Base-by-base conservation (phyloP, 2,329 filamentous ascomycete species). In the Fusarium aywerte region DNA sequence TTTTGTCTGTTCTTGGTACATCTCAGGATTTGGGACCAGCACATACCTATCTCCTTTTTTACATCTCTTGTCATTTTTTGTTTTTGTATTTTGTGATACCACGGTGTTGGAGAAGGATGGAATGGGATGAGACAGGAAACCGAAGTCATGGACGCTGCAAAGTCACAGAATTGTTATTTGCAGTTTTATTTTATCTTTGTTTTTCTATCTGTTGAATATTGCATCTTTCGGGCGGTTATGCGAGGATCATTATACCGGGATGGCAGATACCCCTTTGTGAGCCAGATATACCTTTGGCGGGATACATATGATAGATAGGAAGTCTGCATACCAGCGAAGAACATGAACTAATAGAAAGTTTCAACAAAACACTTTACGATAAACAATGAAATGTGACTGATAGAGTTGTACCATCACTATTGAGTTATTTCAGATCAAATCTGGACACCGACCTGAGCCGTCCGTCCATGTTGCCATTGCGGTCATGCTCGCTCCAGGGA, bases 61-160 rank as follows among this genome's bases (percentile, higher is more conserved):
- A 33, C 35, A 43, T 52, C 36, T 29, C 47, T 40, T 42, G 35
- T n/a, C 25, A 35, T 64, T 58, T 55, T 62, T 61, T 68, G 61
- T 71, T 60, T 63, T 66, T 61, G 60, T 29, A 8, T 67, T 67
- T 73, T 65, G 66, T 74, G 71, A 73, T 73, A 73, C 71, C 71
- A 73, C 62, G 71, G 65, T 68, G 65, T 68, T 68, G 65, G 62
- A 65, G 65, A 58, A 66, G 65, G 65, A 68, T 68, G 65, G 65
- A 65, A 61, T 29, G 65, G 35, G 65, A 66, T 45, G 27, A 63
- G 58, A 64, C 29, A 36, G 47, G 51, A 62, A 66, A 51, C 38
- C 42, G 52, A 68, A 60, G 42, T 36, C 48, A 68, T 43, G 60
- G 38, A 48, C 33, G 29, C 54, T 60, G 42, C 47, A 49, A 45